Evolutionary conservation across 441 rosid genomes (phyloP).

Genomic region (Populus hybrid): DNA sequence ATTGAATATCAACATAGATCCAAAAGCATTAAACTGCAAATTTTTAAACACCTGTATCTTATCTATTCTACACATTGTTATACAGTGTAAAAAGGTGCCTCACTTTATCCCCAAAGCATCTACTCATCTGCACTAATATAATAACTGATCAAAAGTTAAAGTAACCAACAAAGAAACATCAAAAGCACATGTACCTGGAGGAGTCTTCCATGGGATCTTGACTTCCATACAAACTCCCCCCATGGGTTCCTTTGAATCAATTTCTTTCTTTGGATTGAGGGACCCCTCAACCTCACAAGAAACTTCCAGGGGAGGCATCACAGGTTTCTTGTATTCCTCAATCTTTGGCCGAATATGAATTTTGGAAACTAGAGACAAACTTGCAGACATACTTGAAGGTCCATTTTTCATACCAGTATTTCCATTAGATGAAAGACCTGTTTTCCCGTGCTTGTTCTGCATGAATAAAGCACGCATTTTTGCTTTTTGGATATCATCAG

Average conservation of each 20-base stretch:
- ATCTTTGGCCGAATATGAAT: conserved; percentile 27
- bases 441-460: conserved; percentile 76
- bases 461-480: conserved; percentile 84
- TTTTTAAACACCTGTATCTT: neutral
- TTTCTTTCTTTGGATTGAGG: conserved; percentile 33
- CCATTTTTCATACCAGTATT: conserved; percentile 42
- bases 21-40: neutral
- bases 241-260: conserved; percentile 44
- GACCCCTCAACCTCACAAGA: conserved; percentile 32
- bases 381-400: conserved; percentile 33
- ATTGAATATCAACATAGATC: neutral
- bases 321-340: conserved; percentile 50
- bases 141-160: conserved; percentile 18
- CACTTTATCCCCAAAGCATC: conserved; percentile 4
- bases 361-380: conserved; percentile 30
- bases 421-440: conserved; percentile 44
- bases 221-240: conserved; percentile 50
- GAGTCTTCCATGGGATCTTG: conserved; percentile 67
- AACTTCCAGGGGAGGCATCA: conserved; percentile 28
- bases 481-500: conserved; percentile 98
- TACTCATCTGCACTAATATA: conserved; percentile 4
- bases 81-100: neutral
- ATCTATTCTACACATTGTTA: neutral
- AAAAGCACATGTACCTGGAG: conserved; percentile 70
- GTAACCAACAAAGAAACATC: conserved; percentile 22